These are phyloP conservation scores for Extremus antarcticus DNA, from an alignment of 495 filamentous ascomycete species.

Conservation along the genomic window DNA sequence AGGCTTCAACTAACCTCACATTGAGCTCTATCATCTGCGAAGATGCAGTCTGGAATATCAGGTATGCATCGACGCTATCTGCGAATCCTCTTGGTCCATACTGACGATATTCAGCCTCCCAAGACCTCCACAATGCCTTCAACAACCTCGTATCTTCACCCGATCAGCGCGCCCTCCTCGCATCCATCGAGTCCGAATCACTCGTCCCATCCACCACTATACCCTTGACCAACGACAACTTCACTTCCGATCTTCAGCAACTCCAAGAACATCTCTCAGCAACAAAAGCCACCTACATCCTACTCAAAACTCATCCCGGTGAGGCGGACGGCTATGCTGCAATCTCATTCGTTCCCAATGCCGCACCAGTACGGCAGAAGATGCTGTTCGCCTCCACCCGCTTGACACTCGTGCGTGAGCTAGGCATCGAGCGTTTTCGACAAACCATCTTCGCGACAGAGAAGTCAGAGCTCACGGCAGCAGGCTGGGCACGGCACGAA, in stretches of 20 bases:
- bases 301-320: conserved; percentile 55
- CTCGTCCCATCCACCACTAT: conserved; percentile 57
- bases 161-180: conserved; percentile 65
- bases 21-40: conserved; percentile 11
- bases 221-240: conserved; percentile 40
- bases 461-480: conserved; percentile 55
- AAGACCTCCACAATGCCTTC: conserved; percentile 79
- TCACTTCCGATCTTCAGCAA: conserved; percentile 52
- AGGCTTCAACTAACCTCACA: background rate
- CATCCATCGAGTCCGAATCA: conserved; percentile 64
- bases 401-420: conserved; percentile 69
- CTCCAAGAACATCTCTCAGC: conserved; percentile 55
- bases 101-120: conserved; percentile 50
- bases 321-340: conserved; percentile 38
- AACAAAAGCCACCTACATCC: conserved; percentile 69
- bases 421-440: conserved; percentile 79
- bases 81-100: conserved; percentile 1
- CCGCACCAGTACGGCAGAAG: conserved; percentile 85
- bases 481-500: conserved; percentile 70
- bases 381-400: conserved; percentile 89
- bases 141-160: conserved; percentile 52
- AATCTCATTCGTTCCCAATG: conserved; percentile 81
- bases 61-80: conserved; percentile 36
- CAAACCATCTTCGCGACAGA: conserved; percentile 67
- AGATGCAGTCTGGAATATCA: conserved; percentile 84